Evolutionary conservation across 139 green algal species (phyloP), one percentile per base, ranked within the genome.

Genomic region (Coelastrella sp.): DNA sequence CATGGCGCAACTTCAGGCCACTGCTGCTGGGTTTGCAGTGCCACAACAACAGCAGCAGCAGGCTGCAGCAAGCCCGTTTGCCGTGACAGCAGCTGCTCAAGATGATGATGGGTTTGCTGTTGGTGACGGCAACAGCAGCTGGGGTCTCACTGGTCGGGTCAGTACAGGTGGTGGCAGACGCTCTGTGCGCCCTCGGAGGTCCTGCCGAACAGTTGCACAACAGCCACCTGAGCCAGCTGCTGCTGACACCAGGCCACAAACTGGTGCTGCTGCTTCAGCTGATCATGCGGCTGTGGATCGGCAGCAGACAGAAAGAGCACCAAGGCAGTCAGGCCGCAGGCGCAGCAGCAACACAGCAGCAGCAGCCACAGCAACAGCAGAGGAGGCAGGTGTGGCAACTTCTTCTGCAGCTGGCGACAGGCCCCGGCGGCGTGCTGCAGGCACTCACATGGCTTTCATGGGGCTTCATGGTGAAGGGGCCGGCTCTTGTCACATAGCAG

Each of bases 401-500:
- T 9, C 57, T 25, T 7, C 57, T 58, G 80, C 59, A 59, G 59
- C 59, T 10, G 59, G 80, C 73, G 80, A 49, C 49, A 84, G 49
- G 19, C 70, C 8, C 4, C 8, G 8, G 11, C 15, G 20, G 17
- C 20, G 70, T 25, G 11, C 70, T 25, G 70, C 17, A 35, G 70
- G 20, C 19, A 7, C 70, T 8, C 8, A 25, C 70, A 78, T 78
- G 70, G 17, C 70, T 22, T 87, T 87, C 27, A 87, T 87, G 82
- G 82, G 82, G 60, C 24, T 87, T 6, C 60, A 63, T 78, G 82
- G 61, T 59, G 82, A 78, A 76, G 82, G 17, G 8, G 63, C 82
- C 22, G 61, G 82, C 10, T 78, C 56, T 12, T 7, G 7, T 49
- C 11, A 35, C 56, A 68, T 60, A 7, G 58, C 56, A 66, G 22